Conservation (phyloP, 495 filamentous ascomycete genomes). For the Hyaloscypha hepaticicola region DNA sequence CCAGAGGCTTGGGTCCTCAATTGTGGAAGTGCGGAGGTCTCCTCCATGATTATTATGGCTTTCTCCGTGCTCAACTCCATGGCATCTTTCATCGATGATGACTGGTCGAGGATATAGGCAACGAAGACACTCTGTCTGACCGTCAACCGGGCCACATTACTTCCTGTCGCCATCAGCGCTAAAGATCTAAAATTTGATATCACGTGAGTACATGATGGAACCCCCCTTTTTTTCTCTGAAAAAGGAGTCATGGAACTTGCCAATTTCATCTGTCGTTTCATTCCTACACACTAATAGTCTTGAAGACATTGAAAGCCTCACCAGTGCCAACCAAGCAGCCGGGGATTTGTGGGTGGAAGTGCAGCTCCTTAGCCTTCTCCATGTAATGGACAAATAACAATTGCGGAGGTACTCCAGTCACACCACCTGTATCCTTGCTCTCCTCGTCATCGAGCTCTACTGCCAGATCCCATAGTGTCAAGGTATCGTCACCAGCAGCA, state of each 20-base stretch:
- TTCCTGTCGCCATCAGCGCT: not conserved
- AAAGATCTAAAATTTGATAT: not conserved
- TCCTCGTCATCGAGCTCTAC: slow-evolving; percentile 98
- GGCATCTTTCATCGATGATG: not conserved
- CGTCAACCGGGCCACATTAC: not conserved
- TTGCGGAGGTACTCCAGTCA: slow-evolving; percentile 89
- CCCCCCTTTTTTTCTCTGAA: not conserved
- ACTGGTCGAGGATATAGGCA: not conserved
- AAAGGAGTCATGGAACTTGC: not conserved
- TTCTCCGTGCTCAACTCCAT: not conserved
- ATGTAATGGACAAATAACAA: slow-evolving; percentile 96
- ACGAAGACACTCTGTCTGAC: not conserved
- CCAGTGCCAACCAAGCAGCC: slow-evolving; percentile 90
- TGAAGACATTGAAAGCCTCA: slow-evolving; percentile 75
- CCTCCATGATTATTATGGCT: no score
- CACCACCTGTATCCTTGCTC: slow-evolving; percentile 80
- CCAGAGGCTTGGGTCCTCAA: no score
- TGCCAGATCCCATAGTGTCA: slow-evolving; percentile 94
- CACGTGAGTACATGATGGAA: slow-evolving; percentile 1
- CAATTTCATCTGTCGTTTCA: slow-evolving; percentile 19
- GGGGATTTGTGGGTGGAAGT: slow-evolving; percentile 97
- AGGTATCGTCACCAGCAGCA: slow-evolving; percentile 87
- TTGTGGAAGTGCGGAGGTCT: no score
- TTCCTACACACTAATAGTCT: slow-evolving; percentile 63
- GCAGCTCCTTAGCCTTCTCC: slow-evolving; percentile 87